Percentiles rank a stretch among this genome's conserved stretches.
Evolutionary conservation across 2,329 filamentous ascomycete species (phyloP).

Genomic region (Colletotrichum destructivum): DNA sequence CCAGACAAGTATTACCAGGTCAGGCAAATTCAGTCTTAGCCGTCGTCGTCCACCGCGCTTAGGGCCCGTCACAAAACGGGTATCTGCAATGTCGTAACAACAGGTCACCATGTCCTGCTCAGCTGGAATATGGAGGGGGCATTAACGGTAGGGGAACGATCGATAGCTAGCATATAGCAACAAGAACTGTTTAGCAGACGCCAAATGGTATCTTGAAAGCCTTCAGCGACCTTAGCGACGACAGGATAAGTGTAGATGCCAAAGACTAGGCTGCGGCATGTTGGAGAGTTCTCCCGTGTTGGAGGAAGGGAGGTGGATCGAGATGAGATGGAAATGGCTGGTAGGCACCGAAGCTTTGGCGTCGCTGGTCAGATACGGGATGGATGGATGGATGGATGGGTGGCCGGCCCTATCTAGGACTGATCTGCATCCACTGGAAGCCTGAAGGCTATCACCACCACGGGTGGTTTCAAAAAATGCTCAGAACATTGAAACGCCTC

Average conservation of each 20-base stretch:
- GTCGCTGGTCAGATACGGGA: slow-evolving; percentile 16
- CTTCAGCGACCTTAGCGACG: neutral
- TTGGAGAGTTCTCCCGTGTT: neutral
- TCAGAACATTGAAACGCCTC: slow-evolving; percentile 9
- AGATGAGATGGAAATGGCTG: slow-evolving; percentile 34
- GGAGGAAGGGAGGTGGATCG: slow-evolving; percentile 10
- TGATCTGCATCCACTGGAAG: slow-evolving; percentile 29
- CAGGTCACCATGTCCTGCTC: neutral
- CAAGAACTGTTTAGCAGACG: neutral
- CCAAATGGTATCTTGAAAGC: neutral
- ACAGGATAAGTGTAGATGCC: neutral
- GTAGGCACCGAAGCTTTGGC: slow-evolving; percentile 18
- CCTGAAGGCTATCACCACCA: neutral
- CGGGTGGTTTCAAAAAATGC: slow-evolving; percentile 27
- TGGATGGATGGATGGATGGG: neutral
- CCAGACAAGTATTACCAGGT: neutral
- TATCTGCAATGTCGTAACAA: neutral
- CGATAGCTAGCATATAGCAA: neutral
- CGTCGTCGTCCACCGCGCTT: neutral
- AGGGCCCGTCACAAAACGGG: neutral
- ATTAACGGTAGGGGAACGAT: neutral
- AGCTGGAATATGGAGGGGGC: neutral
- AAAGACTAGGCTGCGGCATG: slow-evolving; percentile 7
- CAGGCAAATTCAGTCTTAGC: neutral
- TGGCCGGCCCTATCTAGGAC: slow-evolving; percentile 15